These are phyloP conservation scores for Euphorbia lathyris DNA, from an alignment of 345 rosid genomes.

Conservation along the genomic window DNA sequence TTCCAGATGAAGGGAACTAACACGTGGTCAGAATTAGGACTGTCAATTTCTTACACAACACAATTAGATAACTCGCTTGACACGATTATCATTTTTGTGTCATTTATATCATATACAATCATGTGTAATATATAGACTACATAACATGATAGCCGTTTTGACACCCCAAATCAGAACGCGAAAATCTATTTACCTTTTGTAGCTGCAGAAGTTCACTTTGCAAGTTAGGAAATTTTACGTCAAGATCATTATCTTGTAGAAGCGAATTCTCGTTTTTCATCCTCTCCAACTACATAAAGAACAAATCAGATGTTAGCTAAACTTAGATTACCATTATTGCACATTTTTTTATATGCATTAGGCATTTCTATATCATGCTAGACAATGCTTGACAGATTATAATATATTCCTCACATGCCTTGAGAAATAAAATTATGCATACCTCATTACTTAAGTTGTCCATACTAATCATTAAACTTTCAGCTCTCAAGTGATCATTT, in stretches of 20 bases:
- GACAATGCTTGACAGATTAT: conserved; percentile 4
- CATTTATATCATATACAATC: too few relatives aligned
- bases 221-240: conserved; percentile 58
- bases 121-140: too few relatives aligned
- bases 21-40: conserved; percentile 5
- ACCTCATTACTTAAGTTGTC: conserved; percentile 90
- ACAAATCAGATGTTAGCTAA: conserved; percentile 18
- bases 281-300: conserved; percentile 64
- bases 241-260: conserved; percentile 42
- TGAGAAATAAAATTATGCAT: conserved; percentile 8
- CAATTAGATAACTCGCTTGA: too few relatives aligned
- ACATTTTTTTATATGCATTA: neutral
- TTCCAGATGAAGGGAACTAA: conserved; percentile 1
- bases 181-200: conserved; percentile 50
- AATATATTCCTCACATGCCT: conserved; percentile 5
- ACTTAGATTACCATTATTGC: neutral
- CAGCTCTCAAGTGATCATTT: conserved; percentile 60
- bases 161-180: conserved; percentile 12
- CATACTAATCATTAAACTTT: conserved; percentile 78
- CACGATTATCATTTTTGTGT: too few relatives aligned
- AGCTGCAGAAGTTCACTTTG: conserved; percentile 61
- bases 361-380: conserved; percentile 1
- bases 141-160: too few relatives aligned
- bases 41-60: too few relatives aligned
- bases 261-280: conserved; percentile 91